phyloP scores from a whole-genome alignment of 78 protist genomes.

The Ministeria vibrans region DNA sequence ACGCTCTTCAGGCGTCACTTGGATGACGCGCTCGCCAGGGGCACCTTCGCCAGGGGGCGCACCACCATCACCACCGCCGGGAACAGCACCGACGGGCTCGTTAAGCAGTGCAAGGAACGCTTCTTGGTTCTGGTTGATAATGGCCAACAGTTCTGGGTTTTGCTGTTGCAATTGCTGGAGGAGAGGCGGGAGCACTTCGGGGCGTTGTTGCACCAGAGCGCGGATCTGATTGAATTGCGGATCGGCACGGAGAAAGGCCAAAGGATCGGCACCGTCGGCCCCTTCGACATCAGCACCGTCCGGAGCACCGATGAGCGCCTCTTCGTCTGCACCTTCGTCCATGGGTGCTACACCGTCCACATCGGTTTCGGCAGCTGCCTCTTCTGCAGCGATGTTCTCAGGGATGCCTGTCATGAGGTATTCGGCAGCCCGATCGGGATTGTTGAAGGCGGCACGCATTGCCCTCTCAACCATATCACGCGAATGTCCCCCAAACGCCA shows the following conservation, averaged over 20 bases:
- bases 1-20: slow-evolving; percentile 69
- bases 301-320: no score
- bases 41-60: not conserved
- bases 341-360: no score
- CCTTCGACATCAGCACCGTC: not conserved
- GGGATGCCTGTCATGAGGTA: slow-evolving; percentile 35
- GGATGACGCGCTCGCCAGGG: slow-evolving; percentile 12
- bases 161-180: slow-evolving; percentile 41
- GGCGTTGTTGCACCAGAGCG: slow-evolving; percentile 39
- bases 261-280: not conserved
- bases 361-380: not conserved
- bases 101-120: slow-evolving; percentile 61
- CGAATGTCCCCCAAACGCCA: no score
- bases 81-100: slow-evolving; percentile 20
- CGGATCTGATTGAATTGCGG: slow-evolving; percentile 55
- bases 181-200: slow-evolving; percentile 44
- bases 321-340: no score
- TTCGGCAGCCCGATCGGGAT: slow-evolving; percentile 83
- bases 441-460: slow-evolving; percentile 68
- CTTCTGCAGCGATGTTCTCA: not conserved
- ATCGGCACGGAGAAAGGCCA: slow-evolving; percentile 39
- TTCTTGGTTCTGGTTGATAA: slow-evolving; percentile 55
- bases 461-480: slow-evolving; percentile 50
- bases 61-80: slow-evolving; percentile 51
- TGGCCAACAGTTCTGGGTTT: slow-evolving; percentile 59